Base-by-base conservation (phyloP, 805 yeast genomes). In the Teunomyces aglyptinius region DNA sequence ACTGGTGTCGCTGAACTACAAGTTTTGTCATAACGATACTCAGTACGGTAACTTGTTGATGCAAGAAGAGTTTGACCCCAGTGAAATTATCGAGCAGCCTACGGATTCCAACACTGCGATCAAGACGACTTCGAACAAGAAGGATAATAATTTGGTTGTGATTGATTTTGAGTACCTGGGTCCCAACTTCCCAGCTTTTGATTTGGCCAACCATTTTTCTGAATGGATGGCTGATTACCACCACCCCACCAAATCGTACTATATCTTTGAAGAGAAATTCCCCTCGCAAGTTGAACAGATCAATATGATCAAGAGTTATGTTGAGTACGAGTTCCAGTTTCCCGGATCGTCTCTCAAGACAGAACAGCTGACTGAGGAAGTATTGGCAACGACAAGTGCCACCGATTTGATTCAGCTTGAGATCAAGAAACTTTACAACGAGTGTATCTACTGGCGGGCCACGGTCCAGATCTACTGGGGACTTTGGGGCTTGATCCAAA, bases 161-260 rank as follows among this genome's bases (percentile, higher is more conserved):
- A 94, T 94, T 59, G 99, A 94, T 64, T 94, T 94, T 64, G 99
- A 94, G 68, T 94, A 92, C 64, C 83, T 96, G 0, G 97, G 97
- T 1, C 83, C 96, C 8, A 94, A 91, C 59, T 74, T 83, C 38
- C 89, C 96, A 1, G 96, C 95, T 2, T 89, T 76, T 61, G 99
- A 94, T 63, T 80, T 94, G 46, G 91, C 91, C 11, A 91, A 94
- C 64, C 99, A 94, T 69, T 87, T 94, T 55, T 79, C 87, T 53
- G 99, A 92, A 70, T 92, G 99, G 99, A 94, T 91, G 97, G 78
- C 89, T 41, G 89, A 94, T 69, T 94, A 92, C 62, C 88, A 85
- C 59, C 80, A 82, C 54, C 78, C 83, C 1, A 70, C 73, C 15
- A 50, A 54, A 41, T 67, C 73, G 12, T 80, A 85, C 61, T 78